A percentile compares a stretch with the other conserved stretches of the same genome.
Conservation (phyloP, 495 filamentous ascomycete genomes). For the Darksidea phi region DNA sequence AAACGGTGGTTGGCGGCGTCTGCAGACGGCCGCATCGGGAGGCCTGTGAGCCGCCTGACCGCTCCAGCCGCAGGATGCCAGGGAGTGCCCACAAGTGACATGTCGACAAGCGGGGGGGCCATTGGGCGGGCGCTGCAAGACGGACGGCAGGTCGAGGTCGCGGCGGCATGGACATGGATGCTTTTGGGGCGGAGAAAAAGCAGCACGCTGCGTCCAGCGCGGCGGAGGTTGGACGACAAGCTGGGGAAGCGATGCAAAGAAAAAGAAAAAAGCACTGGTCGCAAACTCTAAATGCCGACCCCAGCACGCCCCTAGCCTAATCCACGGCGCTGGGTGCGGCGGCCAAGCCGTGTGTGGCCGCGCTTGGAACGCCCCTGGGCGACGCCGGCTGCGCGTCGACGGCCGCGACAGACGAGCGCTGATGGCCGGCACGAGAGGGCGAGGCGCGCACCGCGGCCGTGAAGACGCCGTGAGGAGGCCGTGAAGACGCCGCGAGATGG, state of each 20-base stretch:
- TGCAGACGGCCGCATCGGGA: constrained; percentile 28
- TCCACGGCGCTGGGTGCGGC: constrained; percentile 25
- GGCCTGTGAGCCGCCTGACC: constrained; percentile 23
- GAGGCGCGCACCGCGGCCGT: too few relatives aligned
- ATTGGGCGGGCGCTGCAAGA: background rate
- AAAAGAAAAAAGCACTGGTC: constrained; percentile 22
- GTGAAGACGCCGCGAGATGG: too few relatives aligned
- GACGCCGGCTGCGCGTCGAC: background rate
- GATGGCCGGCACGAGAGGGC: too few relatives aligned
- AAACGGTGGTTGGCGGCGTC: constrained; percentile 28
- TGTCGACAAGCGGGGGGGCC: background rate
- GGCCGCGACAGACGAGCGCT: too few relatives aligned
- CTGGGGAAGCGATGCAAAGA: constrained; percentile 7
- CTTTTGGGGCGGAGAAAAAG: constrained; percentile 11
- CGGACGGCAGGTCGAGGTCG: background rate
- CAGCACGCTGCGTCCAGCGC: too few relatives aligned
- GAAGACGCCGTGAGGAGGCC: too few relatives aligned
- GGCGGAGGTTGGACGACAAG: constrained; percentile 4
- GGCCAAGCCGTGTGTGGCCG: constrained; percentile 22
- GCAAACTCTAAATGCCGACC: constrained; percentile 36
- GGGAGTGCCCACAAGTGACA: background rate
- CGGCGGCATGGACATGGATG: too few relatives aligned
- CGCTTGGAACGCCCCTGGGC: constrained; percentile 5
- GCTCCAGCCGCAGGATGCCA: background rate
- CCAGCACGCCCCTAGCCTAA: constrained; percentile 24